A percentile compares a stretch with the other conserved stretches of the same genome.
Conservation (phyloP, 2,329 filamentous ascomycete genomes). For the Diaporthe australafricana region DNA sequence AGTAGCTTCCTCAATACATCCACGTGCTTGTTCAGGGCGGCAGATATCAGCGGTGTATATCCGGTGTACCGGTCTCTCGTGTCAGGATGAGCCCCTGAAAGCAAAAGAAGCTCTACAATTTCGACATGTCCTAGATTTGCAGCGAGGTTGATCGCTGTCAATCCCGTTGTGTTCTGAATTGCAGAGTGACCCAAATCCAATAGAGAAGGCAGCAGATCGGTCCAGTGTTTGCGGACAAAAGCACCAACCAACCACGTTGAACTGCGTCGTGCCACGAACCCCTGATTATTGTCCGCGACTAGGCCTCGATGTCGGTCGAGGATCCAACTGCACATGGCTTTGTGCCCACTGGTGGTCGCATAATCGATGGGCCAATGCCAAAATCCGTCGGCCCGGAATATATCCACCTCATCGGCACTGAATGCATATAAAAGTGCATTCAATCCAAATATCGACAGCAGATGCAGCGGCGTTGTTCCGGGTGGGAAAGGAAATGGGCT, state of each 20-base stretch:
- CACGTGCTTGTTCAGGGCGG: neutral
- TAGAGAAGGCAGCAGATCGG: neutral
- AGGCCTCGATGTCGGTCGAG: neutral
- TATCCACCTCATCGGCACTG: neutral
- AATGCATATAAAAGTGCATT: neutral
- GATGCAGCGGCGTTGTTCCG: neutral
- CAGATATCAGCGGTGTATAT: neutral
- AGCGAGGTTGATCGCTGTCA: neutral
- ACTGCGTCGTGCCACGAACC: accelerated
- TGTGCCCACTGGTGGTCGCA: neutral
- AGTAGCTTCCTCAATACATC: neutral
- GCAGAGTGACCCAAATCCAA: neutral
- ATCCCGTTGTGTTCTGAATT: neutral
- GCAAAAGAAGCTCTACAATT: neutral
- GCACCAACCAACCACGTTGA: neutral
- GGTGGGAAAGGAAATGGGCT: neutral
- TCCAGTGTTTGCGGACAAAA: neutral
- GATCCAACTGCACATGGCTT: neutral
- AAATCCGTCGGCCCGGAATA: neutral
- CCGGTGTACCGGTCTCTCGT: neutral
- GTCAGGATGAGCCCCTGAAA: neutral
- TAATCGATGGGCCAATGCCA: neutral
- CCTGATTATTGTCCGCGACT: accelerated
- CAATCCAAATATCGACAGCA: neutral
- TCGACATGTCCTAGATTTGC: neutral